Base-by-base conservation (phyloP, 179 eudicot genomes). In the Silene noctiflora region DNA sequence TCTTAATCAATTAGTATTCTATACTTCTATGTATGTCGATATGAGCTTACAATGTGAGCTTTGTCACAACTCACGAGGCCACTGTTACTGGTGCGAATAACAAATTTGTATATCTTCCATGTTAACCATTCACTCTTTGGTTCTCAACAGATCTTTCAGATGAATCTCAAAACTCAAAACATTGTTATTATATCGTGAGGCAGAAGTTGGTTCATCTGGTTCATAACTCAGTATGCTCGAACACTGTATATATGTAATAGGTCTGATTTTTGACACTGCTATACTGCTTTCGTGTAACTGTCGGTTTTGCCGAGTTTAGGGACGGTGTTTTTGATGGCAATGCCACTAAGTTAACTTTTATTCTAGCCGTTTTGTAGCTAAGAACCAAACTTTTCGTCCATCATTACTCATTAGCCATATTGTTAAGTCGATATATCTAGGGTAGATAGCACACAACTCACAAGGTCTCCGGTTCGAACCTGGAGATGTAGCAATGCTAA, bases 221-320 rank as follows among this genome's bases (percentile, higher is more conserved):
- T 46, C 27, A 25, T 22, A 7, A 35, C 7, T 14, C 55, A 9
- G 33, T 60, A 21, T 13, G 66, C 42, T 19, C 3, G 56, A 33
- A 46, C 42, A 44, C 48, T 80, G 73, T 71, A 76, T 55, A 42
- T 42, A 42, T 10, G 48, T 9, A 42, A 42, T 42, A 76, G 33
- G 17, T 21, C 67, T 59, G 66, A 59, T 24, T 14, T 69, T 42
- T 58, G 65, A 27, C 10, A 56, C 64, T 46, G 17, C 31, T 17
- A 29, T 11, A 7, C 21, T 39, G 6, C 16, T 65, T 29, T 12
- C 20, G 0, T 4, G 65, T 21, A 2, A 22, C 4, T 10, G 65
- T 61, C 6, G 13, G 13, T 9, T 2, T 42, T 42, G 48, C 12
- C 13, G 48, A 42, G 48, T 10, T 42, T 8, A 42, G 48, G 48